Conservation (phyloP, 345 rosid genomes). For the Microcos paniculata region DNA sequence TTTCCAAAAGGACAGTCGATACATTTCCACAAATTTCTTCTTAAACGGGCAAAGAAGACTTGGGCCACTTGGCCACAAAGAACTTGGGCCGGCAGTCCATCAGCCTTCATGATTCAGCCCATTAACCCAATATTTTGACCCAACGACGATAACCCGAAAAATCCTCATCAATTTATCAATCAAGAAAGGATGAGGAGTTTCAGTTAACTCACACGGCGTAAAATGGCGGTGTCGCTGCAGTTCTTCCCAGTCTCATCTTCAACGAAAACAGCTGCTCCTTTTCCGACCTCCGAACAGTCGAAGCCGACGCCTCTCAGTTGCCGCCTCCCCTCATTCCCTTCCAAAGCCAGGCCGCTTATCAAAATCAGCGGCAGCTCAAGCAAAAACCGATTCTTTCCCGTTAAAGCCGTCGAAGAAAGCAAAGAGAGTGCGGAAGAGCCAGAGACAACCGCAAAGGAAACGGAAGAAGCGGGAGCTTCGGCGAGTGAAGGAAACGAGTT, state of each 20-base stretch:
- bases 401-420: slow-evolving; percentile 58
- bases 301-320: neutral
- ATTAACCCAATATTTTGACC: neutral
- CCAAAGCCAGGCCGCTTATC: neutral
- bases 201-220: neutral
- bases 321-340: neutral
- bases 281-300: neutral
- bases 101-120: neutral
- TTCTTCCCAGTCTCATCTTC: slow-evolving; percentile 24
- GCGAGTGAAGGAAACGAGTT: slow-evolving; percentile 32
- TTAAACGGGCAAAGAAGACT: too few relatives aligned
- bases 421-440: slow-evolving; percentile 42
- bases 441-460: slow-evolving; percentile 24
- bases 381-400: slow-evolving; percentile 13
- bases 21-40: too few relatives aligned
- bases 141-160: neutral
- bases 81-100: neutral
- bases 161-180: neutral
- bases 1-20: too few relatives aligned
- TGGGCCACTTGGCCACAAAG: neutral
- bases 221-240: slow-evolving; percentile 40
- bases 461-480: slow-evolving; percentile 19
- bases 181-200: neutral
- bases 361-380: neutral
- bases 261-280: slow-evolving; percentile 12